Evolutionary conservation across 2,329 filamentous ascomycete genomes (phyloP).

Genomic region (Botrytis hyacinthi): DNA sequence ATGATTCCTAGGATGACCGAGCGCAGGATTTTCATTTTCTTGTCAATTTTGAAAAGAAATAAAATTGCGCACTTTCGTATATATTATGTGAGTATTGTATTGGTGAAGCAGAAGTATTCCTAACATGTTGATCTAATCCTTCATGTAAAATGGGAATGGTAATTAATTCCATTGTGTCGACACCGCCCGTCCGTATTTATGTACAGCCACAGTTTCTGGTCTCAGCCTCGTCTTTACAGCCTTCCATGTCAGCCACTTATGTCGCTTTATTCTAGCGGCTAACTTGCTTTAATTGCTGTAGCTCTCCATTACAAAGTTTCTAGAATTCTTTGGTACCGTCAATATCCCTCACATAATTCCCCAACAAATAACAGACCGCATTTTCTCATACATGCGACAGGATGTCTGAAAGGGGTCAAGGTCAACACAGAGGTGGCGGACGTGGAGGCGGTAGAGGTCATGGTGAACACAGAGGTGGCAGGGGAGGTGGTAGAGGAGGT

Average conservation of each 20-base stretch:
- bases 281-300: slow-evolving; percentile 2
- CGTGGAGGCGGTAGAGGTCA: slow-evolving; percentile 23
- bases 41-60: not conserved
- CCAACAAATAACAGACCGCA: not conserved
- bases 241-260: not conserved
- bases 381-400: slow-evolving; percentile 16
- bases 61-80: not conserved
- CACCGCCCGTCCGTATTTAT: not conserved
- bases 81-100: not conserved
- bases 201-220: not conserved
- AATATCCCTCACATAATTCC: not conserved
- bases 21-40: not conserved
- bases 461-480: slow-evolving; percentile 24
- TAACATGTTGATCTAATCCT: not conserved
- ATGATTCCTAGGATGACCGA: not conserved
- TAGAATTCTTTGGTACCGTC: not conserved
- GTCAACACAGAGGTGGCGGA: slow-evolving; percentile 26
- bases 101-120: not conserved
- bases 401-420: slow-evolving; percentile 28
- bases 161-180: not conserved
- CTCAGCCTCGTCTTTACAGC: not conserved
- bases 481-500: slow-evolving; percentile 33
- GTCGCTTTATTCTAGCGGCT: slow-evolving; percentile 6
- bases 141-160: not conserved
- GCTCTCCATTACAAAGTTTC: not conserved